These are phyloP conservation scores for Aspergillus cavernicola DNA, from an alignment of 495 filamentous ascomycete species.

Conservation along the genomic window DNA sequence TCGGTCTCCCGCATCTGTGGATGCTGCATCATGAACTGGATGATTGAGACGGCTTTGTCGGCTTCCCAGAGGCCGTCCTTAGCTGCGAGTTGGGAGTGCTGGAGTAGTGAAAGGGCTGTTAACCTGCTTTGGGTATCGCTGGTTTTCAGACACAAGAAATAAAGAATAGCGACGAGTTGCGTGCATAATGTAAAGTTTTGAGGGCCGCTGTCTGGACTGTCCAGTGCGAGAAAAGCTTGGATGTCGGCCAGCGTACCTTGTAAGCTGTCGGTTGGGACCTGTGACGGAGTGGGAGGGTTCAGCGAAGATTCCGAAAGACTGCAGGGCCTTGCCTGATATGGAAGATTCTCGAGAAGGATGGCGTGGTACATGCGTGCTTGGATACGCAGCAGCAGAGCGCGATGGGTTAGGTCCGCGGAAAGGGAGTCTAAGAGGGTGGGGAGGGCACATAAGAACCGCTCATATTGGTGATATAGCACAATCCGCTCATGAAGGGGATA, in stretches of 20 bases:
- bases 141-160: constrained; percentile 22
- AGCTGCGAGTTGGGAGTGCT: constrained; percentile 3
- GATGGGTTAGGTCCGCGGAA: background rate
- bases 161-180: constrained; percentile 18
- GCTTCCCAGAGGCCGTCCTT: constrained; percentile 25
- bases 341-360: constrained; percentile 12
- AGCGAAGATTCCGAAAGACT: too few species aligned
- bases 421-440: background rate
- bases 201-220: background rate
- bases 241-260: constrained; percentile 12
- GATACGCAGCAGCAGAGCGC: constrained; percentile 1
- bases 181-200: constrained; percentile 18
- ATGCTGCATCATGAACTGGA: background rate
- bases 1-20: background rate
- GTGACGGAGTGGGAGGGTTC: background rate
- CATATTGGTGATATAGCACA: constrained; percentile 1
- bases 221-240: constrained; percentile 5
- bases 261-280: background rate
- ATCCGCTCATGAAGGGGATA: background rate
- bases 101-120: constrained; percentile 13
- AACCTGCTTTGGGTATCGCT: constrained; percentile 1
- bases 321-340: background rate
- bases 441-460: background rate
- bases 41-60: background rate
- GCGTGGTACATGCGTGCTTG: constrained; percentile 5